Base-by-base conservation (phyloP, 768 basidiomycete species). In the Naganishia kalamii region DNA sequence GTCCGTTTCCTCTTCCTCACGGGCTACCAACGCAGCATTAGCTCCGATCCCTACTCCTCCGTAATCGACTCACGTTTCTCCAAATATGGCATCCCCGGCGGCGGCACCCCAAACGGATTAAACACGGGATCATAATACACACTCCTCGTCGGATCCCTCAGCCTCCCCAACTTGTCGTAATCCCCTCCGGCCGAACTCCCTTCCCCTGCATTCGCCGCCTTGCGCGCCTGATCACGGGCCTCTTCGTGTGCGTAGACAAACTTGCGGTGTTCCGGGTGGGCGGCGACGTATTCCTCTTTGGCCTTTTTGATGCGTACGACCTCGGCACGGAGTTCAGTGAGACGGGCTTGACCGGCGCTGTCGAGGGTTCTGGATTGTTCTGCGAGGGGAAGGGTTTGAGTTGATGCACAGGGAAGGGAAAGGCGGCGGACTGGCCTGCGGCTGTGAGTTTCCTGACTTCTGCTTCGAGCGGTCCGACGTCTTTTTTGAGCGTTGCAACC, bases 1-100 rank as follows among this genome's bases (percentile, higher is more conserved):
- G 43, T 62, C 71, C 72, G 82, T 81, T 60, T 80, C 83, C 54
- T 70, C 68, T 21, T 77, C 81, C 66, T 87, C 87, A 32, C 25
- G 17, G 1, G 60, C 60, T 48, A 30, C 33, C 13, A 6, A 51
- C 6, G 25, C 27, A 40, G 23, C 13, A 60, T 47, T 11, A 46
- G 25, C 27, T n/a, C 17, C 19, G 19, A 30, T 44, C 51, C 30
- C 48, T 2, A 54, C 17, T 35, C n/a, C 27, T 27, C 33, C 21
- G 15, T 13, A 65, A 40, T 37, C 35, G 4, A 81, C 88, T 79
- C 71, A 93, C 92, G 84, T 80, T 87, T 79, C 75, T 97, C 90
- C 64, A 84, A 80, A 77, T 96, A 97, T n/a, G 90, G 91, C 92
- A 96, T 90, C 7, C 94, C 94, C 13, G 93, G 94, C 44, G 93